Evolutionary conservation across 2,329 filamentous ascomycete species (phyloP).

Genomic region (Spiromastix sp.): DNA sequence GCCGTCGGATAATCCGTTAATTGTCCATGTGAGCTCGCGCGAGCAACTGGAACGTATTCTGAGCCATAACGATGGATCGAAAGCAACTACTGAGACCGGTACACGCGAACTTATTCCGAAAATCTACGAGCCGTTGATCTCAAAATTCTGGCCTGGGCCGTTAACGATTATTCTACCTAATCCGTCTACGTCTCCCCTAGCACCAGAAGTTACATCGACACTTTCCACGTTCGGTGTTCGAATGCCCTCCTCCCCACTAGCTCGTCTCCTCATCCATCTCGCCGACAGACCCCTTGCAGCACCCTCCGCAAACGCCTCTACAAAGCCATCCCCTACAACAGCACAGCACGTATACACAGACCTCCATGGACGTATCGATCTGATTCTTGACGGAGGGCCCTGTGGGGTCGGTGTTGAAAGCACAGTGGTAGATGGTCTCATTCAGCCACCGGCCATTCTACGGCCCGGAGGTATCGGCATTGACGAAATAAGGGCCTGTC

Average conservation of each 20-base stretch:
- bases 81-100: conserved; percentile 20
- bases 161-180: conserved; percentile 82
- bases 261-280: conserved; percentile 73
- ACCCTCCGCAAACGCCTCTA: conserved; percentile 89
- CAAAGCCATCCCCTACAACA: conserved; percentile 81
- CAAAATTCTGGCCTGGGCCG: conserved; percentile 86
- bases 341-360: conserved; percentile 85
- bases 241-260: conserved; percentile 79
- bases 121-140: conserved; percentile 69
- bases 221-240: conserved; percentile 77
- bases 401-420: conserved; percentile 90
- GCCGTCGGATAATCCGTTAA: conserved; percentile 89
- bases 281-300: conserved; percentile 73
- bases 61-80: conserved; percentile 11
- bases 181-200: conserved; percentile 58
- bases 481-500: conserved; percentile 61
- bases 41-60: conserved; percentile 56
- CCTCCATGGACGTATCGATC: conserved; percentile 66
- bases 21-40: conserved; percentile 80
- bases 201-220: conserved; percentile 84
- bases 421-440: conserved; percentile 88
- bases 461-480: conserved; percentile 80
- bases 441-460: conserved; percentile 67
- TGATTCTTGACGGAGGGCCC: conserved; percentile 80
- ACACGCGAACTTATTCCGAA: conserved; percentile 44